Conservation (phyloP, 169 alveolate genomes). For the Babesia ovata region DNA sequence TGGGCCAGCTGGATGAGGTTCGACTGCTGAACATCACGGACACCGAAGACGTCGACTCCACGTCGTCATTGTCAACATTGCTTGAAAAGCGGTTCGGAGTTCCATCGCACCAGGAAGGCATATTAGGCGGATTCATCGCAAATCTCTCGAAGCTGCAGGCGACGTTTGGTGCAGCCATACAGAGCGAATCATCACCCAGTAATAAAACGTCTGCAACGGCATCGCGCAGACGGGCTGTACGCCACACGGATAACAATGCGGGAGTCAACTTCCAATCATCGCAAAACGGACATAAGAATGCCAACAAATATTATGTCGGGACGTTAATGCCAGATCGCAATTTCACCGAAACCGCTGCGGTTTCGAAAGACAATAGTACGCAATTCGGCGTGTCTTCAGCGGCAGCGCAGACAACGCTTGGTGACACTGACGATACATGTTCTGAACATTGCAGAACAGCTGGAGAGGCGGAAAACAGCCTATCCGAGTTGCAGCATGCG, state of each 20-base stretch:
- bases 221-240: no score
- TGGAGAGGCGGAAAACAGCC: no score
- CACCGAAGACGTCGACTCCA: slow-evolving; percentile 11
- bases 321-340: no score
- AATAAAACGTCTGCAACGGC: not conserved
- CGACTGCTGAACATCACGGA: slow-evolving; percentile 16
- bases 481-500: not conserved
- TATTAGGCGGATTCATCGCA: not conserved
- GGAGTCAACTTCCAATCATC: not conserved
- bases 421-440: no score
- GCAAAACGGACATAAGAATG: not conserved
- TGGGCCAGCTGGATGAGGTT: slow-evolving; percentile 2
- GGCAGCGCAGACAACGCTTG: no score
- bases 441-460: no score
- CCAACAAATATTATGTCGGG: not conserved
- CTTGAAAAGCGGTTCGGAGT: not conserved
- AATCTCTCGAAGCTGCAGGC: not conserved
- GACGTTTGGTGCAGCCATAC: not conserved
- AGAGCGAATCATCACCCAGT: not conserved
- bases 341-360: no score
- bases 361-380: no score
- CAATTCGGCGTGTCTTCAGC: no score
- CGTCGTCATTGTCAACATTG: not conserved
- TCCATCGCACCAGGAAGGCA: not conserved
- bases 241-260: not conserved